These are phyloP conservation scores for Suhomyces bokatorum DNA, from an alignment of 1,139 yeast genomes.

Conservation along the genomic window DNA sequence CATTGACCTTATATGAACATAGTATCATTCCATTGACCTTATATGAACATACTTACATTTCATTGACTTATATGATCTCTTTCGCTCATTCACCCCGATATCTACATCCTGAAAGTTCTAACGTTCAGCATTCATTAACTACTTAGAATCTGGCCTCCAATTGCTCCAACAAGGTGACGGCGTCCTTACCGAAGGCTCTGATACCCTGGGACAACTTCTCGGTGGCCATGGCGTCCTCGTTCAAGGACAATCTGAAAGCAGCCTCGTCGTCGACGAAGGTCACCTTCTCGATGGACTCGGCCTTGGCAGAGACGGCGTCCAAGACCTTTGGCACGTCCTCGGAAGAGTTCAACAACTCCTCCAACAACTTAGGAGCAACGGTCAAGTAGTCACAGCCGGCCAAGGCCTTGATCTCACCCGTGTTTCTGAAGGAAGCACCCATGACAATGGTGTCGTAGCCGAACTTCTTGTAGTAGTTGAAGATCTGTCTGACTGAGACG, in stretches of 20 bases:
- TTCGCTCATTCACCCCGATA: no score
- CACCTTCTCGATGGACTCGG: slow-evolving; percentile 66
- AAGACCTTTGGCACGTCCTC: slow-evolving; percentile 80
- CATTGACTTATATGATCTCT: no score
- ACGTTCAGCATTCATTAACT: background rate
- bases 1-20: no score
- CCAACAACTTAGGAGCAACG: slow-evolving; percentile 90
- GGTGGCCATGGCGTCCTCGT: slow-evolving; percentile 98
- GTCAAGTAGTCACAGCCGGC: slow-evolving; percentile 98
- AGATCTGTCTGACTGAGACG: slow-evolving; percentile 78
- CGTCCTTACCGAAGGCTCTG: slow-evolving; percentile 94
- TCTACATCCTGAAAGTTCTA: background rate
- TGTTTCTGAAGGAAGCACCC: slow-evolving; percentile 99
- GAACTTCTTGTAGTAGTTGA: slow-evolving; percentile 96
- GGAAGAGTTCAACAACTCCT: slow-evolving; percentile 77
- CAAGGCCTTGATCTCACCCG: slow-evolving; percentile 92
- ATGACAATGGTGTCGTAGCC: slow-evolving; percentile 96
- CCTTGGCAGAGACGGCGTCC: slow-evolving; percentile 58
- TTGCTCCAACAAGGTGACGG: slow-evolving; percentile 76
- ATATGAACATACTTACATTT: no score
- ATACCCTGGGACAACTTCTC: slow-evolving; percentile 98
- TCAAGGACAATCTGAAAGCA: slow-evolving; percentile 83
- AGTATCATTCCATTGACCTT: no score
- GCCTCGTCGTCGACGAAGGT: slow-evolving; percentile 84
- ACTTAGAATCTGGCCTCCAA: slow-evolving; percentile 68